These are phyloP conservation scores for Mycena venus DNA, from an alignment of 768 basidiomycete species.

Conservation along the genomic window DNA sequence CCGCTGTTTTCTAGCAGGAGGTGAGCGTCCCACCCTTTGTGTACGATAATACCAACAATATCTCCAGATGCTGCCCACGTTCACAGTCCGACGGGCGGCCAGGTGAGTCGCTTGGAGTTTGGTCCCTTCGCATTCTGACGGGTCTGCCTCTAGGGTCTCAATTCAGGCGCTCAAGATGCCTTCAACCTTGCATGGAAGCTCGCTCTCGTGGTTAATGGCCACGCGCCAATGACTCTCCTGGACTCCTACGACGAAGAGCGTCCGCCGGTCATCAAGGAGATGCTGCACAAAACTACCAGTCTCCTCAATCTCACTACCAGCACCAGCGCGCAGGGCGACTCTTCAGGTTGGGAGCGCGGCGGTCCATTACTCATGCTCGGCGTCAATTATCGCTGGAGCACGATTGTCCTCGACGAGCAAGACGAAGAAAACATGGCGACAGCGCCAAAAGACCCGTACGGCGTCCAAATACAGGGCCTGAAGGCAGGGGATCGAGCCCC, in stretches of 20 bases:
- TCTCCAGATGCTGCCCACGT: constrained; percentile 41
- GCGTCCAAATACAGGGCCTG: constrained; percentile 11
- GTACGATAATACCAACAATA: not conserved
- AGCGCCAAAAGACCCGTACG: constrained; percentile 39
- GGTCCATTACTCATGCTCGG: constrained; percentile 57
- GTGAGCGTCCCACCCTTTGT: constrained; percentile 33
- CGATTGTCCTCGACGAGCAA: constrained; percentile 60
- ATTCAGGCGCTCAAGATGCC: constrained; percentile 29
- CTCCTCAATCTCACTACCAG: constrained; percentile 30
- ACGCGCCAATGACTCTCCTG: constrained; percentile 35
- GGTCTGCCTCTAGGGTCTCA: constrained; percentile 26
- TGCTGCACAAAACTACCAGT: constrained; percentile 38
- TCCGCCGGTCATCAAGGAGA: constrained; percentile 44
- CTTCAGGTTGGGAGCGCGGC: constrained; percentile 33
- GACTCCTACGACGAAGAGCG: constrained; percentile 44
- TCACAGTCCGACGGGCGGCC: constrained; percentile 30
- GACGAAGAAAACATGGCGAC: constrained; percentile 34
- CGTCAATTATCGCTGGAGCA: constrained; percentile 67
- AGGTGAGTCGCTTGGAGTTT: constrained; percentile 28
- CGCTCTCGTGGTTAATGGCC: constrained; percentile 39
- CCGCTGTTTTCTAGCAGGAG: constrained; percentile 57
- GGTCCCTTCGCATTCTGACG: not conserved
- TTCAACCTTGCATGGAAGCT: constrained; percentile 49
- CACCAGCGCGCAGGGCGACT: constrained; percentile 5
- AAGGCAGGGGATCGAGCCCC: constrained; percentile 38